These are phyloP conservation scores for Fomitopsis schrenkii DNA, from an alignment of 1,284 basidiomycete species.

Conservation along the genomic window DNA sequence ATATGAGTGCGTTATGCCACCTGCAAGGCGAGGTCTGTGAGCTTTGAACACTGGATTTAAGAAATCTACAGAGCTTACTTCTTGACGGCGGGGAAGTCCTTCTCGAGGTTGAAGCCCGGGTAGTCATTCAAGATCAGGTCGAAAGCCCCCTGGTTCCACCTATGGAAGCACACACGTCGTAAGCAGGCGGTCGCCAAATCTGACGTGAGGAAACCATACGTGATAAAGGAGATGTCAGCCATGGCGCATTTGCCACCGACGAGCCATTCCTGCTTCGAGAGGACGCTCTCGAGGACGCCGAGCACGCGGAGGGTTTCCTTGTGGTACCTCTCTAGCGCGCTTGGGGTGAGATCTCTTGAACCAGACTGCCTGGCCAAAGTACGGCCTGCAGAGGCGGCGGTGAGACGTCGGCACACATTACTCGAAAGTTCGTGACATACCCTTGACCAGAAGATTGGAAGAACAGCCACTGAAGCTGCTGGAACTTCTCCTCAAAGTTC, in stretches of 20 bases:
- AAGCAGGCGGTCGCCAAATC: background rate
- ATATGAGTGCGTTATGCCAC: background rate
- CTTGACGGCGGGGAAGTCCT: conserved; percentile 10
- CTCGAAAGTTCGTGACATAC: conserved; percentile 2
- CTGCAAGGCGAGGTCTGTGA: background rate
- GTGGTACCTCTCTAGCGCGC: conserved; percentile 27
- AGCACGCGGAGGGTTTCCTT: conserved; percentile 28
- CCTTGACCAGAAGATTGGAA: conserved; percentile 29
- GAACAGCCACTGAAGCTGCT: conserved; percentile 24
- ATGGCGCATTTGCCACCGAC: conserved; percentile 14
- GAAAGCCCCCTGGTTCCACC: conserved; percentile 6
- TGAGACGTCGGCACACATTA: background rate
- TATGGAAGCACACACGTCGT: background rate
- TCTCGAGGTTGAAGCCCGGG: conserved; percentile 8
- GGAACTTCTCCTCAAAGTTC: conserved; percentile 15
- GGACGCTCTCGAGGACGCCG: conserved; percentile 27
- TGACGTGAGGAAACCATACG: background rate
- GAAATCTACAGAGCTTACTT: background rate
- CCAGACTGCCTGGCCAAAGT: conserved; percentile 23
- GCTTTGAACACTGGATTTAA: too few species aligned
- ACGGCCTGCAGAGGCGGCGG: conserved; percentile 9
- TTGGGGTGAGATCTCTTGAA: conserved; percentile 21
- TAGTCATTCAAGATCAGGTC: conserved; percentile 1
- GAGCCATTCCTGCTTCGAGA: conserved; percentile 18
- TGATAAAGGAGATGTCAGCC: conserved; percentile 16